phyloP scores from a whole-genome alignment of 768 basidiomycete genomes.

The Coprinopsis cinerea region DNA sequence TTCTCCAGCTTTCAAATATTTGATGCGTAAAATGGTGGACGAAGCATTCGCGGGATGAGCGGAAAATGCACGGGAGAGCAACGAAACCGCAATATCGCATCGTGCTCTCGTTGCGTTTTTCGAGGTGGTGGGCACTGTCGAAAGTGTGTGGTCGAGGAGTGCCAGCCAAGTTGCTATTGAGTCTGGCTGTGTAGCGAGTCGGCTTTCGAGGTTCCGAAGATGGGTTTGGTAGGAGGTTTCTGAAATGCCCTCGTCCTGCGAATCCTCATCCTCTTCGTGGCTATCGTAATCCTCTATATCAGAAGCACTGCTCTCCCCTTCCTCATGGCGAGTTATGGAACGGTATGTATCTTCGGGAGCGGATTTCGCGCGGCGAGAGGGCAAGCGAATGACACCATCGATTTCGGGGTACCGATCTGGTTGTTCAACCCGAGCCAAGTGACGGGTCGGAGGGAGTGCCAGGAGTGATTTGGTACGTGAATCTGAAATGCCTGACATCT shows the following conservation, averaged over 20 bases:
- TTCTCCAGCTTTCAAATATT: slow-evolving; percentile 67
- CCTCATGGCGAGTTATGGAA: slow-evolving; percentile 33
- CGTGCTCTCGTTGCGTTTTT: slow-evolving; percentile 67
- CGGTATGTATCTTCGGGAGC: slow-evolving; percentile 41
- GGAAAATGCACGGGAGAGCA: slow-evolving; percentile 58
- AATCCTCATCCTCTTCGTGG: slow-evolving; percentile 32
- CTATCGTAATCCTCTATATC: slow-evolving; percentile 30
- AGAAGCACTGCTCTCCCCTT: slow-evolving; percentile 17
- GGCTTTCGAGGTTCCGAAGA: slow-evolving; percentile 52
- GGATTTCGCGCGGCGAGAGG: slow-evolving; percentile 30
- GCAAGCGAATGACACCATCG: slow-evolving; percentile 62
- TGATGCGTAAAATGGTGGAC: slow-evolving; percentile 49
- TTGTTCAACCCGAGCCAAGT: slow-evolving; percentile 33
- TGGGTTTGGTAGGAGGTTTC: slow-evolving; percentile 54
- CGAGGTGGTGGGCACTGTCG: slow-evolving; percentile 52
- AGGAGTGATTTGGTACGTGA: slow-evolving; percentile 49
- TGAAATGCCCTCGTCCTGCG: slow-evolving; percentile 15
- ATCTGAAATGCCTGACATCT: slow-evolving; percentile 55
- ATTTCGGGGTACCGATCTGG: slow-evolving; percentile 50
- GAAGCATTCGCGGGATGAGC: slow-evolving; percentile 45
- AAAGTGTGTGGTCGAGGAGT: slow-evolving; percentile 57
- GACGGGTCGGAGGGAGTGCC: slow-evolving; percentile 43
- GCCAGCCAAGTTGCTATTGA: slow-evolving; percentile 56
- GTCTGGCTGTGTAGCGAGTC: slow-evolving; percentile 44
- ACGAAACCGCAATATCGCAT: slow-evolving; percentile 63